Evolutionary conservation across 257 asterid genomes (phyloP).

Genomic region (Solanum peruvianum): DNA sequence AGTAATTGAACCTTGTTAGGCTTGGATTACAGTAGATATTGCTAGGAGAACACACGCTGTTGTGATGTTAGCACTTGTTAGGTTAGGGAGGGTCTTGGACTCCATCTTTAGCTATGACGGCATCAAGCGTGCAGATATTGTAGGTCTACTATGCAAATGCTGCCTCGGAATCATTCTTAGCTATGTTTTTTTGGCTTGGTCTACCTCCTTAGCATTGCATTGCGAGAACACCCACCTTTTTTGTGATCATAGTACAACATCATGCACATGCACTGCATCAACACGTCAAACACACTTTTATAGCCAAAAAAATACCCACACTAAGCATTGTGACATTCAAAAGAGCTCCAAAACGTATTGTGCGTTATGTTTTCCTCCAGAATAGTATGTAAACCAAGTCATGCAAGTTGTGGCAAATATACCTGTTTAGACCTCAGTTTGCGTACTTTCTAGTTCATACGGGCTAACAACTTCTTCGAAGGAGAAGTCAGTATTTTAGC

Average conservation of each 20-base stretch:
- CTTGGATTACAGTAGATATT: background rate
- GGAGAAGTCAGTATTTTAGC: background rate
- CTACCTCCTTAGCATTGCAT: background rate
- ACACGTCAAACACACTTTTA: background rate
- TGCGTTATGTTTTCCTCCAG: background rate
- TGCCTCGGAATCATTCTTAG: background rate
- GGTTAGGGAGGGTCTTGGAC: background rate
- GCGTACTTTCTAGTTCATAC: background rate
- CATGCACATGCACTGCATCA: background rate
- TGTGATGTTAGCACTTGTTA: background rate
- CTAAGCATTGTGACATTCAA: background rate
- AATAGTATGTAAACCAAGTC: background rate
- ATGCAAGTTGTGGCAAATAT: background rate
- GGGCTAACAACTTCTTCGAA: background rate
- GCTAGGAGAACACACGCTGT: background rate
- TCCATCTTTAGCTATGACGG: background rate
- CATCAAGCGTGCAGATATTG: background rate
- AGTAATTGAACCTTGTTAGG: background rate
- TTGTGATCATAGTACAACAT: background rate
- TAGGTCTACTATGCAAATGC: background rate
- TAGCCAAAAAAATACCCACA: background rate
- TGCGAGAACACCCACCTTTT: background rate
- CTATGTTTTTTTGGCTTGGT: background rate
- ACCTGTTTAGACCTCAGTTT: background rate
- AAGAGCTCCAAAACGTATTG: background rate